A percentile compares a stretch with the other conserved stretches of the same genome.
These are phyloP conservation scores for Aquilaria malaccensis DNA, from an alignment of 345 rosid species.

Conservation along the genomic window DNA sequence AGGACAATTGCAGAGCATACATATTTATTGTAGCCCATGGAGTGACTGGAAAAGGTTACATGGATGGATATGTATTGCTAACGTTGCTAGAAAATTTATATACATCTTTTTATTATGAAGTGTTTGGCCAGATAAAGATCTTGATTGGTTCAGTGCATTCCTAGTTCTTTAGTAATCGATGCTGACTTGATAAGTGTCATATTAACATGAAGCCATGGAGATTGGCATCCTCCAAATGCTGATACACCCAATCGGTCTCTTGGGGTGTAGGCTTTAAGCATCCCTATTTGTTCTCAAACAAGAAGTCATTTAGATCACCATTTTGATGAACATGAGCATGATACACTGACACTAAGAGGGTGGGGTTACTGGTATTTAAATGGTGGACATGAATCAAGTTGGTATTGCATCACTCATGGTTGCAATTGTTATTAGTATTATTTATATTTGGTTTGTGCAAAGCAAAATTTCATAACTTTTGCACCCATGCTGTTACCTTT, in stretches of 20 bases:
- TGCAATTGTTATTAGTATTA: slow-evolving; percentile 8
- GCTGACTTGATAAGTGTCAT: slow-evolving; percentile 16
- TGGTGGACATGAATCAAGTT: slow-evolving; percentile 93
- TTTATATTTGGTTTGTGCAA: neutral
- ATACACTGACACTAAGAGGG: no score
- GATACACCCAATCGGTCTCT: no score
- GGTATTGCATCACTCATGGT: slow-evolving; percentile 96
- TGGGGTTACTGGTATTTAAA: no score
- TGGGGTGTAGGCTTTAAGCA: no score
- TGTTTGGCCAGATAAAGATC: neutral
- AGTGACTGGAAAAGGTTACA: slow-evolving; percentile 90
- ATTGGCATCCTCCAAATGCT: slow-evolving; percentile 5
- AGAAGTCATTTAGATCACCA: no score
- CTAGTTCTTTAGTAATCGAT: neutral
- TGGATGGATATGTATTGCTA: slow-evolving; percentile 1
- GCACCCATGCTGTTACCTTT: no score
- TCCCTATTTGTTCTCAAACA: no score
- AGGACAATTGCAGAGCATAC: slow-evolving; percentile 52
- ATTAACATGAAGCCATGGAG: slow-evolving; percentile 85
- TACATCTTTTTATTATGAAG: neutral
- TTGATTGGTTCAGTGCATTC: slow-evolving; percentile 2
- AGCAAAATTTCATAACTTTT: neutral
- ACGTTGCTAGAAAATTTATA: neutral
- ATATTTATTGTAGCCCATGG: slow-evolving; percentile 55
- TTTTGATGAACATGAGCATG: no score